A percentile compares a stretch with the other conserved stretches of the same genome.
phyloP scores from a whole-genome alignment of 768 basidiomycete genomes.

The Rossbeevera mucosa region DNA sequence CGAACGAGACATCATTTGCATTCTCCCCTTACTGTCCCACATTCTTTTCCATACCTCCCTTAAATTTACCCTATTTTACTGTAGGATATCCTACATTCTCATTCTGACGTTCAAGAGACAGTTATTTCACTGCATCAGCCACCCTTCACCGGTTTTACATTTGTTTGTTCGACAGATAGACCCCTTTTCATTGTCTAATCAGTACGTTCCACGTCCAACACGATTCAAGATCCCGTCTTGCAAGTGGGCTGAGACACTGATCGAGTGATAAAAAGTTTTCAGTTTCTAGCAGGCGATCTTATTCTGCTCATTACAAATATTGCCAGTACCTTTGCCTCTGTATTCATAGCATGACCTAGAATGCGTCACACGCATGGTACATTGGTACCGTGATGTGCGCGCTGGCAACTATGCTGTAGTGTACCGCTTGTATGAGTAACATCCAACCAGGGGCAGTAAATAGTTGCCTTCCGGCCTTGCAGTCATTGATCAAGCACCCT shows the following conservation, averaged over 20 bases:
- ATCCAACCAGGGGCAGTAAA: neutral
- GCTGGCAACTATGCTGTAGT: neutral
- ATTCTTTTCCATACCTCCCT: neutral
- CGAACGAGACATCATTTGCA: neutral
- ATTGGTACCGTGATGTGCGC: neutral
- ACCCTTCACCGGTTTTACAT: neutral
- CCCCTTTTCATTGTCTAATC: neutral
- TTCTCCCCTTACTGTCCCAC: neutral
- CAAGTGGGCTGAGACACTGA: neutral
- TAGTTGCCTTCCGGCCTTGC: no score
- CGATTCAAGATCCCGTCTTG: neutral
- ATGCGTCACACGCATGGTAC: neutral
- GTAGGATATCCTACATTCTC: neutral
- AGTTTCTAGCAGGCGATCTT: neutral
- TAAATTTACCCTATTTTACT: neutral
- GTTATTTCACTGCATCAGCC: neutral
- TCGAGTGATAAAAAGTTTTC: neutral
- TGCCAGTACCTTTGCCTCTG: neutral
- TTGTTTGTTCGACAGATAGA: neutral
- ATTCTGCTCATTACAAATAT: neutral
- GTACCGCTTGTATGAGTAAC: neutral
- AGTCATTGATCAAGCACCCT: no score
- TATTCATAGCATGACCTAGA: neutral
- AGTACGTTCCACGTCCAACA: neutral
- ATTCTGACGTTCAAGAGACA: neutral